These are phyloP conservation scores for Spirogloea muscicola DNA, from an alignment of 139 green algal species.

Conservation along the genomic window DNA sequence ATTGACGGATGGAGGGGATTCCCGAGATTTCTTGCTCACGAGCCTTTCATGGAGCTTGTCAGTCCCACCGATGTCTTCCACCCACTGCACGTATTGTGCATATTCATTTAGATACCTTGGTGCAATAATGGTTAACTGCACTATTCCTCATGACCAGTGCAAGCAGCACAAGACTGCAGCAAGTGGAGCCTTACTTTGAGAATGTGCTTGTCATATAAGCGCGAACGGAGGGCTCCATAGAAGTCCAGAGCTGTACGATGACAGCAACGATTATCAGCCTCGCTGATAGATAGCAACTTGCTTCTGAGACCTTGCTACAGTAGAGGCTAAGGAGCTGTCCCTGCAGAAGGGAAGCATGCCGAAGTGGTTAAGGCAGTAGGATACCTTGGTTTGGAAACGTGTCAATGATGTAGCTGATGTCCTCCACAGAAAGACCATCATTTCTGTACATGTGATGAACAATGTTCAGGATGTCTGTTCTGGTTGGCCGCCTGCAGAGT, in stretches of 20 bases:
- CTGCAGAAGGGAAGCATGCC: too few relatives aligned
- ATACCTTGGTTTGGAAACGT: constrained; percentile 64
- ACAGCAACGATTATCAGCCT: background rate
- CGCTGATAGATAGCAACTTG: background rate
- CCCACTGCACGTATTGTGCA: too few relatives aligned
- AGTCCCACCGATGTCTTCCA: too few relatives aligned
- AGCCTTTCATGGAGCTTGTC: too few relatives aligned
- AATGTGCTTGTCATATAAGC: constrained; percentile 51
- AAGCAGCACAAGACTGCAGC: too few relatives aligned
- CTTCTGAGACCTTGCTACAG: background rate
- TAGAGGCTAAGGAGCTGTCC: background rate
- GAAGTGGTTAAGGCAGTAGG: background rate
- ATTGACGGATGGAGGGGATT: too few relatives aligned
- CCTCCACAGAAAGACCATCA: constrained; percentile 63
- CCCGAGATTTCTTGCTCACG: too few relatives aligned
- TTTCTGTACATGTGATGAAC: constrained; percentile 69
- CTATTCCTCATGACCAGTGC: too few relatives aligned
- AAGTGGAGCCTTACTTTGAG: constrained; percentile 34
- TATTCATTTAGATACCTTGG: too few relatives aligned
- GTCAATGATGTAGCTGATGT: constrained; percentile 74
- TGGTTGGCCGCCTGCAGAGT: constrained; percentile 54
- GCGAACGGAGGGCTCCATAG: constrained; percentile 51
- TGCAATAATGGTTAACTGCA: too few relatives aligned
- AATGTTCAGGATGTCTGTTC: constrained; percentile 76
- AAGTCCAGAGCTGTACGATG: constrained; percentile 57